Evolutionary conservation across 2,329 filamentous ascomycete species (phyloP), one percentile per base, ranked within the genome.

Genomic region (Aspergillus bombycis): DNA sequence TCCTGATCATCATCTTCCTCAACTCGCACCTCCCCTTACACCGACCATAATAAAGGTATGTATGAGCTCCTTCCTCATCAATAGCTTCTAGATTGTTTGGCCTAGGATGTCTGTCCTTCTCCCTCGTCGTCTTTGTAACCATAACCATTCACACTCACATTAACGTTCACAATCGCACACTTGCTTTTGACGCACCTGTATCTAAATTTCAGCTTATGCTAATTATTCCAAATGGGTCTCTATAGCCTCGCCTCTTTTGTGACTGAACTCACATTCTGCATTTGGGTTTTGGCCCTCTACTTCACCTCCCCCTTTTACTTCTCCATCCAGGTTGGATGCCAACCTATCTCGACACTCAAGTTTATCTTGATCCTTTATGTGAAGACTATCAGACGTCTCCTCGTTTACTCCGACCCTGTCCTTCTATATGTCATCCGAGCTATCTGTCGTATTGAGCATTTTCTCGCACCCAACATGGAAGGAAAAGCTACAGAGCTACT

Each of bases 401-500:
- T 52, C n/a, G 23, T 23, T 19, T 14, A 55, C 30, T 63, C 38
- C 62, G 60, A 45, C 34, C 48, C 65, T 54, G 23, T 59, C 28
- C 65, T 60, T 57, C 28, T 71, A 64, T 64, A 67, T 71, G 62
- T 63, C 46, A 58, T 69, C 56, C 63, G 56, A 45, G 48, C 55
- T 62, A 28, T 70, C 43, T 65, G 56, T 57, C 54, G 55, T 58
- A 45, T 50, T 41, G 50, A 64, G 36, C 32, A 61, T 48, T 36
- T 62, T 55, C 62, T 62, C 48, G 43, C 61, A 28, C 54, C 60
- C 26, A 76, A 60, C 64, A 88, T 89, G 86, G 86, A 88, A 72
- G 78, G 82, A 68, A 84, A 86, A 75, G 84, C 85, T 57, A 77
- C 79, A 52, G 82, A 82, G 65, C 81, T 88, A 64, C 75, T 88